phyloP scores from a whole-genome alignment of 23 red algal genomes.

The Gracilariopsis chorda region DNA sequence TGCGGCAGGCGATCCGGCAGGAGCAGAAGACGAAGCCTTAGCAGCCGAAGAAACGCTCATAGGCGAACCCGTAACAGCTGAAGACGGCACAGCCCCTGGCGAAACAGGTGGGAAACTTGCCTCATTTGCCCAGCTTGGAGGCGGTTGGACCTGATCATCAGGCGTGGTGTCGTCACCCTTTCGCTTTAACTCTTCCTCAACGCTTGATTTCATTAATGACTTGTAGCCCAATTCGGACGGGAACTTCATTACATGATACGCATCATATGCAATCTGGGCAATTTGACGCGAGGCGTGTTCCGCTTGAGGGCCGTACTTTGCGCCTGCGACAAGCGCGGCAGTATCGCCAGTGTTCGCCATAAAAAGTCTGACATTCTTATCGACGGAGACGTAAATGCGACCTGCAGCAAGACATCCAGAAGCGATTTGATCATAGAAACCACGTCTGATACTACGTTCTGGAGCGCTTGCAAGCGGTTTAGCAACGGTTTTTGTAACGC shows the following conservation, averaged over 20 bases:
- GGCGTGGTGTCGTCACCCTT: background rate
- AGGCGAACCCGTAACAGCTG: no score
- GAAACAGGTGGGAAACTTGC: no score
- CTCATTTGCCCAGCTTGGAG: background rate
- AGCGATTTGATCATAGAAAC: constrained; percentile 27
- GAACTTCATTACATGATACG: constrained; percentile 14
- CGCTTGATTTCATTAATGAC: background rate
- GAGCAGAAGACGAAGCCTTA: no score
- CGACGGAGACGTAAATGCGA: constrained; percentile 22
- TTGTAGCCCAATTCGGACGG: constrained; percentile 33
- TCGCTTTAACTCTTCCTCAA: background rate
- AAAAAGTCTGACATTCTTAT: constrained; percentile 7
- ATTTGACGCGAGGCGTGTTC: constrained; percentile 28
- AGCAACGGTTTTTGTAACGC: constrained; percentile 15
- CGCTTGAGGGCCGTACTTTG: constrained; percentile 48
- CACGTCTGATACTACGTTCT: constrained; percentile 3
- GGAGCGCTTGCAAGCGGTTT: constrained; percentile 20
- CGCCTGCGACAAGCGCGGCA: background rate
- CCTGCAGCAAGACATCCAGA: constrained; percentile 34
- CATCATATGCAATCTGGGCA: constrained; percentile 41
- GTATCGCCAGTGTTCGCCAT: constrained; percentile 10
- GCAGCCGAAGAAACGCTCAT: no score
- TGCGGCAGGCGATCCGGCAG: no score
- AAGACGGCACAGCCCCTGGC: no score
- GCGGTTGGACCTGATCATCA: no score